These are phyloP conservation scores for Lentinula aciculospora DNA, from an alignment of 768 basidiomycete genomes.

Conservation along the genomic window DNA sequence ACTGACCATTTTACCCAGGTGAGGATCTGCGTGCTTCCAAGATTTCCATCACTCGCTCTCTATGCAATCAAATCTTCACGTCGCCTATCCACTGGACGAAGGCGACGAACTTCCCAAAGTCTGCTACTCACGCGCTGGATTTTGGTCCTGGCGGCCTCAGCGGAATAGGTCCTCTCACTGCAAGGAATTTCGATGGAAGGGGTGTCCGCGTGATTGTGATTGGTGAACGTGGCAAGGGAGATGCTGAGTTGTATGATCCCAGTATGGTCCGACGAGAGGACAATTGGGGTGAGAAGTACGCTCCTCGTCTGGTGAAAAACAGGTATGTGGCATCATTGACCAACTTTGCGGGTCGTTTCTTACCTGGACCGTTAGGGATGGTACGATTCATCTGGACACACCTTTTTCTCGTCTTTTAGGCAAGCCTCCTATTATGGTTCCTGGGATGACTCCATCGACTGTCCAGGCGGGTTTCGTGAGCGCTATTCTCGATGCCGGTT, in stretches of 20 bases:
- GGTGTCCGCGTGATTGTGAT: constrained; percentile 87
- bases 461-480: constrained; percentile 94
- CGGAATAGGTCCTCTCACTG: constrained; percentile 89
- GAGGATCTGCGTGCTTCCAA: constrained; percentile 69
- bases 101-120: constrained; percentile 84
- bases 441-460: constrained; percentile 98
- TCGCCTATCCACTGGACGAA: constrained; percentile 89
- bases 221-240: constrained; percentile 87
- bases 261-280: constrained; percentile 66
- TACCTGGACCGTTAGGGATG: constrained; percentile 55
- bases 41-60: constrained; percentile 77
- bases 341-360: constrained; percentile 8
- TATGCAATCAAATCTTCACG: constrained; percentile 93
- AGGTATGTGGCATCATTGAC: constrained; percentile 46
- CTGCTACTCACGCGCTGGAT: constrained; percentile 92
- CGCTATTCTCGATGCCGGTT: constrained; percentile 89
- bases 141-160: constrained; percentile 94
- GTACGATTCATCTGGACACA: constrained; percentile 88
- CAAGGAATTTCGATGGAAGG: constrained; percentile 87
- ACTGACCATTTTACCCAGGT: constrained; percentile 40
- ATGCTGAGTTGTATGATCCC: constrained; percentile 77
- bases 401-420: constrained; percentile 94
- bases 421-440: constrained; percentile 98
- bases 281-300: constrained; percentile 90
- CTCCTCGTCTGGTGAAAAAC: constrained; percentile 82